Base-by-base conservation (phyloP, 2,329 filamentous ascomycete species). In the Paecilomyces formosus region DNA sequence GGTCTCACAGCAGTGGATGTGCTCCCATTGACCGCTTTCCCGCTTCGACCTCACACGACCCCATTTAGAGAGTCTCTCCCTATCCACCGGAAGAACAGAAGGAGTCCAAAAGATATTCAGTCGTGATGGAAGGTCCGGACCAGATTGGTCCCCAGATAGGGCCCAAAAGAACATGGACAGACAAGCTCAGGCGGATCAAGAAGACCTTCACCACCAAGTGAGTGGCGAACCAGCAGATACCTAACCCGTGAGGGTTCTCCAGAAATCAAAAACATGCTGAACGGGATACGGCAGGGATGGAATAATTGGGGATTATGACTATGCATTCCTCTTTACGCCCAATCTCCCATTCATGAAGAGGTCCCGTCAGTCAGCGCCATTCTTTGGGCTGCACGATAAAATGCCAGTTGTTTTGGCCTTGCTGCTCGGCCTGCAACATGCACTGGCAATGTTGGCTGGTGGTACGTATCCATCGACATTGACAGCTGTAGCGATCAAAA, bases 241-340 rank as follows among this genome's bases (percentile, higher is more conserved):
- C 18, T n/a, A 39, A 39, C 31, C n/a, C 26, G 11, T 33, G n/a
- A 12, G 31, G 7, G 28, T 28, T 13, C 30, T 18, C 6, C 26
- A 3, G 9, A 26, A 31, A 45, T 54, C 11, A 11, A 24, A 59
- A 18, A 63, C 9, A n/a, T 33, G 21, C 13, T 53, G 54, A 31
- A 60, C 51, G 6, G 3, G 9, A 26, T 26, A 53, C 21, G 24
- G 52, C 11, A 86, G 79, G 61, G 82, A 92, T 1, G 92, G 92
- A 12, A 81, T 96, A 26, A 74, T 97, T 58, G 92, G 92, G 62
- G 81, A 86, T 66, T 97, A 97, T 74, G 89, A 97, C 80, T 97
- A 97, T 81, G 89, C 73, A 35, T 94, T 92, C 68, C 85, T 97
- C 49, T 96, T 97, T 80, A 85, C 79, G 22, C 89, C 82, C 1